Evolutionary conservation across 2,329 filamentous ascomycete species (phyloP), one percentile per base, ranked within the genome.

Genomic region (Leptographium lundbergii): DNA sequence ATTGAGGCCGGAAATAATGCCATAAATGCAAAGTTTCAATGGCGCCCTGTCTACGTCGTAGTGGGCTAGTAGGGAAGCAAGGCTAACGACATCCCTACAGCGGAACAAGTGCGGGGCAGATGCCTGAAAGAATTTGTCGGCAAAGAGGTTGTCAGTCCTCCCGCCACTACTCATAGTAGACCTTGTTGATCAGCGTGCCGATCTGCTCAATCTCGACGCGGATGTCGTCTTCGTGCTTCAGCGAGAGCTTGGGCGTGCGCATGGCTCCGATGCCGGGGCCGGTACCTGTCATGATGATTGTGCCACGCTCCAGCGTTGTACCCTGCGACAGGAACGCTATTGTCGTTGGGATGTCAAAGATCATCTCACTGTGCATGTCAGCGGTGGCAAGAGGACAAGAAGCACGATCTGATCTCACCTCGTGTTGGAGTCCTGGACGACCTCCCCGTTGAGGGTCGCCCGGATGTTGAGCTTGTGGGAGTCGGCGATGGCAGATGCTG

Each of bases 211-310:
- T 71, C 54, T 71, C 66, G 4, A 75, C 69, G 39, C 69, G 63
- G 56, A 75, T 72, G 56, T 64, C 64, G 56, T 65, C 64, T 17
- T 54, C 61, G 59, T 64, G 57, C 45, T 63, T 47, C 4, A 65
- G 56, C 48, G 55, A 48, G 25, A 65, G 58, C 60, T 62, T 63
- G 56, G 73, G 72, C 34, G 70, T 69, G 39, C 71, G 67, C 64
- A 72, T 71, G 3, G 70, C 69, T 6, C 75, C 75, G 22, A 77
- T 74, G 27, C 75, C 74, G 0, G 71, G 69, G 0, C 70, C 70
- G 1, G 75, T 75, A 5, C 73, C 73, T 1, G 72, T 74, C 67
- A 74, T 70, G 53, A 75, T 71, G 24, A 73, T 57, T 2, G 71
- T 74, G 6, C 71, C 72, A n/a, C 66, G 63, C 52, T 67, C 66